Percentiles rank a stretch among this genome's conserved stretches.
These are phyloP conservation scores for Cynara cardunculus DNA, from an alignment of 129 eudicot species.

Conservation along the genomic window DNA sequence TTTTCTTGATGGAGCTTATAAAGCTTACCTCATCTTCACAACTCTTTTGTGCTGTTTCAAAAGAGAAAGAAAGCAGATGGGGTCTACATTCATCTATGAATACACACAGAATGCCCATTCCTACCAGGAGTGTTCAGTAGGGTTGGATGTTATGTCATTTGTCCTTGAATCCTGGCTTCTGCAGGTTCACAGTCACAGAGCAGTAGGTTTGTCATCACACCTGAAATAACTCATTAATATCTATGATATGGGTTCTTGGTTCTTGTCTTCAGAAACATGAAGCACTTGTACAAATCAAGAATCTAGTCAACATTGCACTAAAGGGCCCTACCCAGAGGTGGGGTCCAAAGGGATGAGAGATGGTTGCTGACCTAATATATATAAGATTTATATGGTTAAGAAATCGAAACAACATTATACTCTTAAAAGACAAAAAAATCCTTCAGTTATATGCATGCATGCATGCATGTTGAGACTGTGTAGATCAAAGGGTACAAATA, in stretches of 20 bases:
- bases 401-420: not conserved
- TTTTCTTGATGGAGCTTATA: constrained; percentile 6
- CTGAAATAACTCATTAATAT: constrained; percentile 6
- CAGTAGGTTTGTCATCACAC: constrained; percentile 2
- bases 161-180: constrained; percentile 22
- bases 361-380: not conserved
- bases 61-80: not conserved
- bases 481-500: not conserved
- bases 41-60: constrained; percentile 2
- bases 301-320: not conserved
- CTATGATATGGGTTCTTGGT: constrained; percentile 7
- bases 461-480: constrained; percentile 19
- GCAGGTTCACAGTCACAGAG: constrained; percentile 1
- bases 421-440: not conserved
- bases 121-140: constrained; percentile 32
- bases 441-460: constrained; percentile 2
- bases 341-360: not conserved
- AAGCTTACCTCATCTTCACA: constrained; percentile 16
- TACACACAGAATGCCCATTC: constrained; percentile 29
- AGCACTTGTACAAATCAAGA: not conserved
- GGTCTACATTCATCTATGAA: constrained; percentile 6
- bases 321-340: not conserved
- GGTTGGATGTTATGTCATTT: constrained; percentile 27
- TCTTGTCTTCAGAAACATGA: not conserved
- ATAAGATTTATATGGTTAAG: not conserved